Conservation (phyloP, 768 basidiomycete species). For the Mycena leptocephala region DNA sequence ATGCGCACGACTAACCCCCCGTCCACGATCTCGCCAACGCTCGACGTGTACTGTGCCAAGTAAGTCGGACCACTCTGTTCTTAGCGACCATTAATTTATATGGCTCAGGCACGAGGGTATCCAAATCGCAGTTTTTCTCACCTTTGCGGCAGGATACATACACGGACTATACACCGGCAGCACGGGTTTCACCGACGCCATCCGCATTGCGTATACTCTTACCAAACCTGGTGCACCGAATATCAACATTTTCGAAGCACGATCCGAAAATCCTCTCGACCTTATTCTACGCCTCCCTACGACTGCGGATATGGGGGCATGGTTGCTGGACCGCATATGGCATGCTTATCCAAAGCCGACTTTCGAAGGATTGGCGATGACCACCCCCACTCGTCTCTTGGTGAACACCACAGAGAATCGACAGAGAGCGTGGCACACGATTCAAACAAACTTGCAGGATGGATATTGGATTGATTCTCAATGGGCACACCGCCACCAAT, state of each 20-base stretch:
- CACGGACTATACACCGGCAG: not conserved
- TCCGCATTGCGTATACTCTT: not conserved
- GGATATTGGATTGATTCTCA: not conserved
- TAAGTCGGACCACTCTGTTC: no score
- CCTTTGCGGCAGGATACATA: not conserved
- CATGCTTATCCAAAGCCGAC: not conserved
- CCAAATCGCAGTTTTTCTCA: not conserved
- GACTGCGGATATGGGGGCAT: not conserved
- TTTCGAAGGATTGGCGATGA: not conserved
- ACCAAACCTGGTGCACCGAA: not conserved
- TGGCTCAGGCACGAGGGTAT: no score
- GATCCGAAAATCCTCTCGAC: not conserved
- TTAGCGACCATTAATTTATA: no score
- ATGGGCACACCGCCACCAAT: not conserved
- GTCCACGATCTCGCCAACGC: not conserved
- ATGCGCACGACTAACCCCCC: not conserved
- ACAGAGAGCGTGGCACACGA: not conserved
- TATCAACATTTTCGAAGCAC: not conserved
- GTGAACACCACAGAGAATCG: not conserved
- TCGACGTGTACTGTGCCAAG: not conserved
- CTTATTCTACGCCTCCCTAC: not conserved
- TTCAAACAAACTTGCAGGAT: not conserved
- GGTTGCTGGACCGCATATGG: not conserved
- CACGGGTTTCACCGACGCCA: not conserved
- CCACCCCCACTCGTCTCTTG: not conserved